Base-by-base conservation (phyloP, 345 rosid genomes). In the Populus simonii region DNA sequence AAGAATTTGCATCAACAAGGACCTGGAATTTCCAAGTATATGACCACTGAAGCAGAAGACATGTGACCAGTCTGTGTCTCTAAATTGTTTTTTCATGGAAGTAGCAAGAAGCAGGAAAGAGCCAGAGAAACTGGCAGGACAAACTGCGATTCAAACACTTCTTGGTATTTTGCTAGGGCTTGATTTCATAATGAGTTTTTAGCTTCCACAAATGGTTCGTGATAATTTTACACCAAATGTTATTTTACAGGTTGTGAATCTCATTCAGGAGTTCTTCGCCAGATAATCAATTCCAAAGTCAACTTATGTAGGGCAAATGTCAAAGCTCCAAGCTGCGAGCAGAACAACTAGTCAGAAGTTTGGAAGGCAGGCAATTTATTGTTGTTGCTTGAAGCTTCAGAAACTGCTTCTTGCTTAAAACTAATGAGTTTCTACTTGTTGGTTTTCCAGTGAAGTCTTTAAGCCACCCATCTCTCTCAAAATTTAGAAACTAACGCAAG, bases 101-200 rank as follows among this genome's bases (percentile, higher is more conserved):
- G 77, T 27, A 2, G 77, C 20, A 17, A 16, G 45, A 75, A 77
- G 79, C 77, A 80, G 71, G 77, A 77, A 74, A 71, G 80, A 71
- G 55, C 83, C 83, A 23, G 83, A 83, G 39, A 79, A 83, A 43
- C 57, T 80, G 20, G 83, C 73, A 11, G 81, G 81, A 39, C 57
- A 38, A 5, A 68, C 17, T 29, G 77, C 72, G 8, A 74, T 84
- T 49, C 70, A 27, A 31, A 70, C 83, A 70, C 79, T 80, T 62
- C 77, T 77, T 23, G 80, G 84, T 84, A 79, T 20, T 61, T 67
- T 43, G 5, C 49, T 5, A 31, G 57, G 57, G 38, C 62, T 27
- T 62, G 33, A 18, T 67, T 68, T 47, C 23, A 38, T 68, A 23
- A 68, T 4, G 41, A 43, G 23, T 68, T 27, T 36, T 51, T 18